Conservation (phyloP, 192 early-diverging fungal species). For the Gryganskiella cystojenkinii region DNA sequence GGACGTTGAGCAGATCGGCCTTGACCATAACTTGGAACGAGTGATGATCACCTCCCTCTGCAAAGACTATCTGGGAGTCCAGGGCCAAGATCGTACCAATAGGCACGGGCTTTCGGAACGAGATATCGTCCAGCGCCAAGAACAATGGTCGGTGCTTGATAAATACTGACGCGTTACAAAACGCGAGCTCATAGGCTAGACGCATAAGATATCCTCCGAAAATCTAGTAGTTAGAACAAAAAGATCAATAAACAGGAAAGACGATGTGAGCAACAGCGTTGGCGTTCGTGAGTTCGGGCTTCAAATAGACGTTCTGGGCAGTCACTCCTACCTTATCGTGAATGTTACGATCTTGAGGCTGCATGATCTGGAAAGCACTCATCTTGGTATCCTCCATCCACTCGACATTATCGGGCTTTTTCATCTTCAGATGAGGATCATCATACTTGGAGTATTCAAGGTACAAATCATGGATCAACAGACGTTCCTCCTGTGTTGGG, state of each 20-base stretch:
- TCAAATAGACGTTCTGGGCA: neutral
- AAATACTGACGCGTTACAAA: slow-evolving; percentile 78
- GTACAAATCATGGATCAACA: slow-evolving; percentile 84
- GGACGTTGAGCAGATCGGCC: slow-evolving; percentile 83
- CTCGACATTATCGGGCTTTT: slow-evolving; percentile 58
- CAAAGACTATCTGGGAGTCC: slow-evolving; percentile 82
- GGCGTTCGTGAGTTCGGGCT: neutral
- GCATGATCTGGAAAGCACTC: slow-evolving; percentile 72
- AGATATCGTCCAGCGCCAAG: slow-evolving; percentile 77
- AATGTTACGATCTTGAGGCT: slow-evolving; percentile 74
- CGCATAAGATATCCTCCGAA: slow-evolving; percentile 90
- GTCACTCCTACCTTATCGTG: slow-evolving; percentile 34
- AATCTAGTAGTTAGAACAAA: slow-evolving; percentile 18
- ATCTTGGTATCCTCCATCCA: slow-evolving; percentile 86
- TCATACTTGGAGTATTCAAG: slow-evolving; percentile 74
- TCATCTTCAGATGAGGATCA: slow-evolving; percentile 40
- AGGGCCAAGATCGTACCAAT: slow-evolving; percentile 84
- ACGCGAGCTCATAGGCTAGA: slow-evolving; percentile 87
- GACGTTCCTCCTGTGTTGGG: slow-evolving; percentile 82
- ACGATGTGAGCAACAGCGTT: neutral
- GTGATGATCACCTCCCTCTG: slow-evolving; percentile 62
- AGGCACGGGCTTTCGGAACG: slow-evolving; percentile 86
- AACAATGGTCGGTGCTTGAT: slow-evolving; percentile 66
- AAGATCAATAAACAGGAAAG: neutral
- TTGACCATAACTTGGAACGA: slow-evolving; percentile 76